Evolutionary conservation across 768 basidiomycete species (phyloP).

Genomic region (Termitomyces sp.): DNA sequence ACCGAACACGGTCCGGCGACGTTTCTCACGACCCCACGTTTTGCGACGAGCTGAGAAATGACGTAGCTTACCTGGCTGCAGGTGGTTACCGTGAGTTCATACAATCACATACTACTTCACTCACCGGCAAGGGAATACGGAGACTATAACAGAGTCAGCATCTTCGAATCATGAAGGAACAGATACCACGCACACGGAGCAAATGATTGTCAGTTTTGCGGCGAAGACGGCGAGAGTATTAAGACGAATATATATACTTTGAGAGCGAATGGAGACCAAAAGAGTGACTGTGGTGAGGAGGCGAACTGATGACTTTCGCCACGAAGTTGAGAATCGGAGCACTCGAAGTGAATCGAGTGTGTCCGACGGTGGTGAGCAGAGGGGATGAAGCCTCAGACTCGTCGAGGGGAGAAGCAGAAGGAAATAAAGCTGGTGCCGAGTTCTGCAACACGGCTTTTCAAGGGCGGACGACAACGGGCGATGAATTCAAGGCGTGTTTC

Average conservation of each 20-base stretch:
- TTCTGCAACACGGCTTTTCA: slow-evolving; percentile 47
- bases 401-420: slow-evolving; percentile 26
- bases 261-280: slow-evolving; percentile 32
- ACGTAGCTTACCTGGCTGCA: slow-evolving; percentile 13
- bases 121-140: not conserved
- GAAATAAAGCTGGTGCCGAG: slow-evolving; percentile 38
- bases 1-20: slow-evolving; percentile 10
- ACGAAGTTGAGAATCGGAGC: slow-evolving; percentile 26
- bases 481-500: slow-evolving; percentile 49
- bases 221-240: slow-evolving; percentile 18
- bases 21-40: slow-evolving; percentile 38
- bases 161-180: not conserved
- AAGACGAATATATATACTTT: slow-evolving; percentile 28
- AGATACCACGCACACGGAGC: slow-evolving; percentile 11
- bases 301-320: slow-evolving; percentile 19
- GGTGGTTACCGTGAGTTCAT: not conserved
- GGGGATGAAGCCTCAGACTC: slow-evolving; percentile 29
- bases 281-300: slow-evolving; percentile 48
- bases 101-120: not conserved
- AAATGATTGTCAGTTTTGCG: slow-evolving; percentile 20
- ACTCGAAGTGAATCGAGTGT: slow-evolving; percentile 56
- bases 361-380: slow-evolving; percentile 28
- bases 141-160: slow-evolving; percentile 3
- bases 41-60: slow-evolving; percentile 28
- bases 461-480: slow-evolving; percentile 39